Base-by-base conservation (phyloP, 768 basidiomycete genomes). In the Podaxis sp. region DNA sequence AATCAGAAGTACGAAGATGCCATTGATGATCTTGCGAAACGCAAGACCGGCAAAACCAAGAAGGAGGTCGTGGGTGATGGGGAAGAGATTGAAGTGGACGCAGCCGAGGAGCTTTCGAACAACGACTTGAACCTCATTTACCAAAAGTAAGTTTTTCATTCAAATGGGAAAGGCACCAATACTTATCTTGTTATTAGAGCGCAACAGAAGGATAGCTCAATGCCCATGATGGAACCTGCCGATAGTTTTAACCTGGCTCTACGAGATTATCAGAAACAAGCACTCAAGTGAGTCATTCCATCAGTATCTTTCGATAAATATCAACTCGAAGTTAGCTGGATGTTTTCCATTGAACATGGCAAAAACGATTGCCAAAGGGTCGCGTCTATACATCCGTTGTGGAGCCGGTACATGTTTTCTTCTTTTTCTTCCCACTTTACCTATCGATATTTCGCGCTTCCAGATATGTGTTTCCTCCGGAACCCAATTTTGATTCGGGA, bases 251-350 rank as follows among this genome's bases (percentile, higher is more conserved):
- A 83, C 0, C 76, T 96, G 38, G 87, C 80, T 2, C 75, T 96
- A 28, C 84, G 93, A 51, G 87, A 87, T 40, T 98, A 99, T 75
- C 96, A 98, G 71, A 96, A 95, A 70, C 96, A 99, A 74, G 96
- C 95, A 0, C 77, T 98, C 51, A 78, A 78, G 88, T 92, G 58
- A 52, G 87, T 73, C 12, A 41, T 40, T 56, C 15, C 2, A 15
- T 37, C n/a, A 10, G 3, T 5, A 8, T 36, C 30, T n/a, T 7
- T 36, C 44, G 17, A 41, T 54, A 36, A 40, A 51, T 26, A 17
- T 28, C 60, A 54, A 58, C 22, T 57, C 36, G 40, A n/a, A 30
- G n/a, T 57, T 62, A 93, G 92, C 40, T 99, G 96, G 96, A 95
- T 97, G 95, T 78, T 87, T 66, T 90, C 91, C 2, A 79, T 95